phyloP scores from a whole-genome alignment of 2,329 filamentous ascomycete genomes.

The Ceratocystis colombiana region DNA sequence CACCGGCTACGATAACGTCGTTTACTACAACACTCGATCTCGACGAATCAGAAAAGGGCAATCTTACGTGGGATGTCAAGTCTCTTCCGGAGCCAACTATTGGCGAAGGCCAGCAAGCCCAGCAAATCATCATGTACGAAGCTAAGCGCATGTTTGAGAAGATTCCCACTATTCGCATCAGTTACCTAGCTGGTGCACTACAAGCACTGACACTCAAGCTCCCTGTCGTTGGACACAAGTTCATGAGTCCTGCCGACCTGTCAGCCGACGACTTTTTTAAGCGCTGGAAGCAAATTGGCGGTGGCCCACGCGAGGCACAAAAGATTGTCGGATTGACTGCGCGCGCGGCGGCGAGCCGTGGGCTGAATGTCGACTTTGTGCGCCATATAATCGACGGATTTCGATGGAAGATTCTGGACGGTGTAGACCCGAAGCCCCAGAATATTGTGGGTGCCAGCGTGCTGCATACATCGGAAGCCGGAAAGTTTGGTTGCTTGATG shows the following conservation, averaged over 20 bases:
- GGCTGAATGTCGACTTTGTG: constrained; percentile 62
- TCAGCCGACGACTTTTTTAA: constrained; percentile 94
- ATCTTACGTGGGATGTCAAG: constrained; percentile 77
- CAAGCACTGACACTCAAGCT: constrained; percentile 88
- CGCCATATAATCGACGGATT: constrained; percentile 69
- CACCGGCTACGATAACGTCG: constrained; percentile 69
- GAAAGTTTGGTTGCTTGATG: constrained; percentile 90
- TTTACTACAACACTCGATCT: constrained; percentile 93
- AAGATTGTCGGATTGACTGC: constrained; percentile 61
- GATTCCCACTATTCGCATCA: constrained; percentile 83
- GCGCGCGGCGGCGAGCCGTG: constrained; percentile 39
- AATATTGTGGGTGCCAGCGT: constrained; percentile 91
- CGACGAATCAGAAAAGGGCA: constrained; percentile 52
- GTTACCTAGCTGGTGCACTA: constrained; percentile 84
- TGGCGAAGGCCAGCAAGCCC: constrained; percentile 62
- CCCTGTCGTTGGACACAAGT: constrained; percentile 82
- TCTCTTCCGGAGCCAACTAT: constrained; percentile 77
- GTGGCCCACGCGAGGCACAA: constrained; percentile 75
- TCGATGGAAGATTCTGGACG: constrained; percentile 74
- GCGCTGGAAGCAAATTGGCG: constrained; percentile 96
- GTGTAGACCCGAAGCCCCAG: constrained; percentile 83
- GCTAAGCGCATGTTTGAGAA: constrained; percentile 70
- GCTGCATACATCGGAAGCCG: constrained; percentile 66
- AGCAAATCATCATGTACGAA: constrained; percentile 93
- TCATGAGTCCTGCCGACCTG: constrained; percentile 87